These are phyloP conservation scores for Entomortierella parvispora DNA, from an alignment of 192 early-diverging fungal genomes.

Conservation along the genomic window DNA sequence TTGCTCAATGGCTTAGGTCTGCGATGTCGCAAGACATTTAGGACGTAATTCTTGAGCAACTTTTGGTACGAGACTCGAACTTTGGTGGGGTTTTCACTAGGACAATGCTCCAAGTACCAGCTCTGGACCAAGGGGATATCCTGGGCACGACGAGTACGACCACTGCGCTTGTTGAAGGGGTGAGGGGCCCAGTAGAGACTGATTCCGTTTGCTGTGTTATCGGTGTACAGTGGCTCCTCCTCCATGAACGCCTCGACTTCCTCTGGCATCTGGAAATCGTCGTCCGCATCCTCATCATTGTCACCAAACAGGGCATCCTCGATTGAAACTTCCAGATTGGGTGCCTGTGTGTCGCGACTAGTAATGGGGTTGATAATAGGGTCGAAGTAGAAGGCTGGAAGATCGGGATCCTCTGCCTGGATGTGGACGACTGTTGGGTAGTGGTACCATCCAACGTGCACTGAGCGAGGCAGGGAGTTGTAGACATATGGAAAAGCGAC, in stretches of 20 bases:
- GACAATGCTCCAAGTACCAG: slow-evolving; percentile 98
- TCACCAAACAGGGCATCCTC: slow-evolving; percentile 81
- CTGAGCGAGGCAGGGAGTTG: slow-evolving; percentile 95
- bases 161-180: slow-evolving; percentile 94
- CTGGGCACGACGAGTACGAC: slow-evolving; percentile 87
- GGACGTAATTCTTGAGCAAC: slow-evolving; percentile 94
- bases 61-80: slow-evolving; percentile 99
- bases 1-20: slow-evolving; percentile 91
- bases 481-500: slow-evolving; percentile 98
- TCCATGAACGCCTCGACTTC: slow-evolving; percentile 83
- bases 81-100: slow-evolving; percentile 94
- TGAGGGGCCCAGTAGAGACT: slow-evolving; percentile 98
- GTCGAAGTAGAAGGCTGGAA: slow-evolving; percentile 98
- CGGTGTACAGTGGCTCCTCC: slow-evolving; percentile 81
- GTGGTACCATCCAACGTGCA: slow-evolving; percentile 94
- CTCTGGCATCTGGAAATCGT: slow-evolving; percentile 86
- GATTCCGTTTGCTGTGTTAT: slow-evolving; percentile 93
- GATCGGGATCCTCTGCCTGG: slow-evolving; percentile 90
- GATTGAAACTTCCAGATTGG: slow-evolving; percentile 59
- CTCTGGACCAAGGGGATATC: slow-evolving; percentile 96
- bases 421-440: slow-evolving; percentile 91
- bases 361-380: slow-evolving; percentile 98
- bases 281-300: slow-evolving; percentile 83
- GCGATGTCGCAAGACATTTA: slow-evolving; percentile 90
- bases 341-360: slow-evolving; percentile 70